These are phyloP conservation scores for Solanum ossicruentum DNA, from an alignment of 257 asterid species.

Conservation along the genomic window DNA sequence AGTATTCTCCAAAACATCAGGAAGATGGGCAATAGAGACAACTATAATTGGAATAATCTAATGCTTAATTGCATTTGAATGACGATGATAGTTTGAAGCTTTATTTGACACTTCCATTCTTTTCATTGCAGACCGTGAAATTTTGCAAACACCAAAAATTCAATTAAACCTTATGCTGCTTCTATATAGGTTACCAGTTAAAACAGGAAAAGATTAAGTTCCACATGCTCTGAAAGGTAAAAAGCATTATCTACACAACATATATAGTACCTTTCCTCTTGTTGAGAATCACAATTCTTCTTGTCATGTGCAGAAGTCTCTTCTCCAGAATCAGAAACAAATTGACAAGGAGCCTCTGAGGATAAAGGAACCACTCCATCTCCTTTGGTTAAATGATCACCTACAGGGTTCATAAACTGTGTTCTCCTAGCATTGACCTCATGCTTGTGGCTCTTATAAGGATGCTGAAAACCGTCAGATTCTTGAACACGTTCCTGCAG, in stretches of 20 bases:
- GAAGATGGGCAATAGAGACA: neutral
- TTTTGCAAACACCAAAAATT: neutral
- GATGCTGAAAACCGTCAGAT: constrained; percentile 21
- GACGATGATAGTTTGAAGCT: neutral
- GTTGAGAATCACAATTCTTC: constrained; percentile 23
- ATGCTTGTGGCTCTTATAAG: constrained; percentile 33
- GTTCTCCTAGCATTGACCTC: constrained; percentile 31
- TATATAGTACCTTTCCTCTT: constrained; percentile 46
- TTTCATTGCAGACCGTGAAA: neutral
- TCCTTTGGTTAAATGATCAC: constrained; percentile 20
- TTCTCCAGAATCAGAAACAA: constrained; percentile 26
- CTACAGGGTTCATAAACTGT: constrained; percentile 18
- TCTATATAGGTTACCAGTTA: neutral
- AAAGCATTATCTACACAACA: neutral
- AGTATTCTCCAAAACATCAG: neutral
- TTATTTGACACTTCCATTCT: neutral
- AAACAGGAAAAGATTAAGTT: neutral
- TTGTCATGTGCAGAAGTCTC: constrained; percentile 10
- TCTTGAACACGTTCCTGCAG: constrained; percentile 34
- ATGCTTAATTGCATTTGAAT: neutral
- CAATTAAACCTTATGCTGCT: neutral
- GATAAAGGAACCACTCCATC: constrained; percentile 20
- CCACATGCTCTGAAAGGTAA: neutral
- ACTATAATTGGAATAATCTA: neutral
- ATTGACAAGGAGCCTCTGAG: constrained; percentile 17